Evolutionary conservation across 768 basidiomycete genomes (phyloP), one percentile per base, ranked within the genome.

Genomic region (Tricholoma terreum): DNA sequence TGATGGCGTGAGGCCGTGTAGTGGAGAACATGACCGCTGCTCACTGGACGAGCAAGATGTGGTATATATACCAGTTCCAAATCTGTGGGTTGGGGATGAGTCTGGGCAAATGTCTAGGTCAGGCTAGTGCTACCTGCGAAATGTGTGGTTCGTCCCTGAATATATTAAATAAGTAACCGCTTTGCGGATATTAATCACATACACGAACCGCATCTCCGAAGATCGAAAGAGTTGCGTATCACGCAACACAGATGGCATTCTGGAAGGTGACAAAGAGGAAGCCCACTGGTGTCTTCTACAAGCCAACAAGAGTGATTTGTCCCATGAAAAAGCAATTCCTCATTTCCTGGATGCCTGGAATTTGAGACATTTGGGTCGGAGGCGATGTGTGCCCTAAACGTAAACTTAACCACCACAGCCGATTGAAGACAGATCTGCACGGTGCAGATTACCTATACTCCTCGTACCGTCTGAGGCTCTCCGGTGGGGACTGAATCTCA

Each of bases 21-120:
- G 9, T n/a, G 12, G 0, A 12, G 35, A 27, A 33, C 34, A 3
- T 21, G 17, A 48, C 38, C 17, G n/a, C 42, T n/a, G 71, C 79
- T 49, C 61, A 86, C 86, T 88, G 5, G 85, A 87, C 11, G 86
- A 86, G 64, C 84, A 85, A 2, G 80, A 65, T 14, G 84, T 84
- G 1, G 83, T 84, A 65, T 88, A 89, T 43, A 89, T 86, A 3
- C 86, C 87, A 6, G 74, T 76, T 15, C 86, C 86, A 66, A 89
- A 88, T 59, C 86, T 84, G 61, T n/a, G 6, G 4, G 6, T n/a
- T n/a, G 17, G 6, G 17, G n/a, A n/a, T 15, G 34, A 53, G 24
- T 21, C 11, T n/a, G 14, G 24, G 3, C 15, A 46, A 6, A 5
- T 10, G 10, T 33, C 31, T 6, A 33, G 10, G 5, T 27, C 46